Evolutionary conservation across 805 yeast species (phyloP).

Genomic region (Wickerhamomyces strasburgensis): DNA sequence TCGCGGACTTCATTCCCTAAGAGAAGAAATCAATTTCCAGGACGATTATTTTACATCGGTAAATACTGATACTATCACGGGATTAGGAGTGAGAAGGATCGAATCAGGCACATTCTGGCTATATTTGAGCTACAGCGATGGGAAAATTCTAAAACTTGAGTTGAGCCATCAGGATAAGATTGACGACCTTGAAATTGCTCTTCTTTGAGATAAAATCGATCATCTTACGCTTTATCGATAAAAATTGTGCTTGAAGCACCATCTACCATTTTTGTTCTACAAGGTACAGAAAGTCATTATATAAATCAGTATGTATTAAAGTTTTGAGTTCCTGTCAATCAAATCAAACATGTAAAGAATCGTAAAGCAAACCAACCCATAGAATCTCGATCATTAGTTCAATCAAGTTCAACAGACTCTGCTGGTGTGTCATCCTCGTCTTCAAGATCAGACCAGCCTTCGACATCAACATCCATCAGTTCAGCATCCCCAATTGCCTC

Average conservation of each 20-base stretch:
- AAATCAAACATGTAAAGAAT: too few species aligned
- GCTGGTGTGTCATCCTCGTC: constrained; percentile 38
- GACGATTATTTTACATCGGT: too few species aligned
- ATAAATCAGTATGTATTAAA: too few species aligned
- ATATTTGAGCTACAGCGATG: not conserved
- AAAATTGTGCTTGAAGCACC: too few species aligned
- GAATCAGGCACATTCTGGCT: not conserved
- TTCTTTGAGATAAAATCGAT: too few species aligned
- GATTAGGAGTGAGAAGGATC: not conserved
- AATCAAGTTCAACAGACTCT: constrained; percentile 7
- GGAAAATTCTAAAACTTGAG: not conserved
- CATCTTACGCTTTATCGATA: too few species aligned
- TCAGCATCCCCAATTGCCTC: constrained; percentile 41
- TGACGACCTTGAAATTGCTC: not conserved
- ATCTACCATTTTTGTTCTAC: too few species aligned
- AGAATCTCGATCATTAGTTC: too few species aligned
- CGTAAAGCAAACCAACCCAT: too few species aligned
- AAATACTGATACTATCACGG: not conserved
- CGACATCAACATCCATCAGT: constrained; percentile 50
- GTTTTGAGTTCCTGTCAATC: too few species aligned
- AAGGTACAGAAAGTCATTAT: too few species aligned
- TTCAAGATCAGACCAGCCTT: constrained; percentile 57
- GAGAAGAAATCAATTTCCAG: too few species aligned
- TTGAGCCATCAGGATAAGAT: not conserved
- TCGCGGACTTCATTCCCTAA: constrained; percentile 36